Evolutionary conservation across 129 eudicot species (phyloP), one percentile per base, ranked within the genome.

Genomic region (Centella asiatica): DNA sequence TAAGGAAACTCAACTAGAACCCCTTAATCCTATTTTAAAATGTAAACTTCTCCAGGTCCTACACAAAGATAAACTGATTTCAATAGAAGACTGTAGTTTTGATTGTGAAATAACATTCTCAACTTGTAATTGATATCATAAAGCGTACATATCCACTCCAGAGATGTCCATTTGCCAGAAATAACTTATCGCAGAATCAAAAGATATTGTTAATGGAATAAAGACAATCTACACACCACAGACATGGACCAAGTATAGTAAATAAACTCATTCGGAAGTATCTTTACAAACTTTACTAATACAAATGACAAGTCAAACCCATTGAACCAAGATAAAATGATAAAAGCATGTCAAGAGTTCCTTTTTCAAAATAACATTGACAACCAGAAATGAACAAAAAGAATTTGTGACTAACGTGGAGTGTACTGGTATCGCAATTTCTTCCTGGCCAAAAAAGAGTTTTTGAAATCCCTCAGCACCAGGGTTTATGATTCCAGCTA

Each of bases 401-500:
- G 31, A n/a, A 68, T 50, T 53, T 25, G 34, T 25, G 36, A 67
- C 95, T 25, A 61, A 93, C 99, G 87, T 69, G 33, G 99, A 80
- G 70, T 93, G 99, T n/a, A 93, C 99, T 40, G 99, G 99, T 57
- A 93, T 88, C 62, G 95, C 95, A 44, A 93, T 93, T 74, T 93
- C 99, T 71, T 93, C 96, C 71, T 93, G 99, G 62, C 99, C 99
- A 55, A 93, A 93, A 66, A 93, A 93, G 32, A 93, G 88, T 71
- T 93, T 93, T 73, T 93, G 96, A 70, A 93, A 93, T 63, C 99
- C 99, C 76, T 93, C 99, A 18, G 99, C 76, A 73, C 99, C 99
- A 65, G 99, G 99, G 71, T 85, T 93, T 36, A 93, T 82, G 64
- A 93, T 93, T 69, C 96, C 99, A 67, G 99, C 99, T 72, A 93